Base-by-base conservation (phyloP, 2,329 filamentous ascomycete genomes). In the Hypoxylon sp. region DNA sequence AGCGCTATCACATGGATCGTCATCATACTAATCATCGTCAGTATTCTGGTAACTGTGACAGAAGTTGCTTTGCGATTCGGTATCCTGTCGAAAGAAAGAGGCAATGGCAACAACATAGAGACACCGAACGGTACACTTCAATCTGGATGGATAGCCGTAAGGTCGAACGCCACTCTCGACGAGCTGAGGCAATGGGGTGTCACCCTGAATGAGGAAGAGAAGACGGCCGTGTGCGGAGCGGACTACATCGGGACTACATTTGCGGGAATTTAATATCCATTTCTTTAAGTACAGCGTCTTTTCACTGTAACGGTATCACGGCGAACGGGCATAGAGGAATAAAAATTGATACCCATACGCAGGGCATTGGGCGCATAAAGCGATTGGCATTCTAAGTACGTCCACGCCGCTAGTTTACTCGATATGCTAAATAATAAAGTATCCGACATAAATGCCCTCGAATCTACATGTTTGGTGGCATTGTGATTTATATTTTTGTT, bases 1-100 rank as follows among this genome's bases (percentile, higher is more conserved):
- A 96, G 91, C 62, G 80, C 82, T 60, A 96, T 97, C 69, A 99
- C 94, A 1, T 97, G 93, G 93, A 97, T 99, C 71, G 88, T 97
- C 71, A 99, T 99, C 65, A 80, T 96, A 34, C 82, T 99, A 34
- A 99, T 99, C 67, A 73, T 95, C 35, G 77, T 97, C 61, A 93
- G 88, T 67, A 97, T 99, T 65, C 77, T 91, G 42, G 91, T 99
- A 43, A 97, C 94, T 2, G 88, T 90, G 40, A 87, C 88, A 3
- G 94, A 99, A 73, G 93, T 97, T 6, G 84, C 88, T 45, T 76
- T 99, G 40, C 82, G 94, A 5, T 97, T 97, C 67, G 86, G 80
- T 19, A 88, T 96, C 44, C 74, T 96, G 41, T 67, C 69, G 15
- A 75, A 71, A 60, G 71, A 73, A 32, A 76, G 73, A 55, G 67